Evolutionary conservation across 2,329 filamentous ascomycete species (phyloP), one percentile per base, ranked within the genome.

Genomic region (Alternaria alternata): DNA sequence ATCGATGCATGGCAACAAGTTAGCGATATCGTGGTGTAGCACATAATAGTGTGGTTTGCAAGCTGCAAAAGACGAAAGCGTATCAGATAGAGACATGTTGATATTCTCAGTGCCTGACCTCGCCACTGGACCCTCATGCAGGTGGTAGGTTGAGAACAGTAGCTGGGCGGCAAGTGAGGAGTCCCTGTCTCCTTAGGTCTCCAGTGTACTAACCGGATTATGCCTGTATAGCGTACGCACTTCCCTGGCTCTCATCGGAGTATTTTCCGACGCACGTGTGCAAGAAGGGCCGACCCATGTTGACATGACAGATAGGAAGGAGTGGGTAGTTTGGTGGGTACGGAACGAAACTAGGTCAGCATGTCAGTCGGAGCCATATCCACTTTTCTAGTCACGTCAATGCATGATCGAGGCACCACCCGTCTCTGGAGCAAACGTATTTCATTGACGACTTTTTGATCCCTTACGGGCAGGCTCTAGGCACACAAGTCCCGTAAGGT

Each of bases 231-330:
- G 46, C 46, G 46, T 49, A 24, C n/a, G 32, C 30, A 49, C 30
- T 49, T 24, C 30, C 18, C 46, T 49, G 30, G 46, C 32, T 36
- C 30, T 18, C 46, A 5, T 7, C 46, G 46, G 46, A 49, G 46
- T 36, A 49, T 12, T 36, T 36, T 24, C 46, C 46, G 46, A 38
- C 30, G 46, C 46, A 49, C 46, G 46, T 36, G 46, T 36, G 32
- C 46, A 49, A 36, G 46, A 49, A 49, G 46, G 46, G 46, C 46
- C 46, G 46, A 49, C 30, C 46, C 46, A 49, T 30, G 46, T 24
- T 22, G 34, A 34, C 30, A 34, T 48, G 46, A 48, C 46, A 49
- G 46, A 38, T 30, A 36, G 30, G 30, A 32, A 38, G 46, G 28
- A 49, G 30, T 24, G 46, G 34, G 32, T 49, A 49, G 46, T 49